phyloP scores from a whole-genome alignment of 2,329 filamentous ascomycete species.

The Monilinia aucupariae region DNA sequence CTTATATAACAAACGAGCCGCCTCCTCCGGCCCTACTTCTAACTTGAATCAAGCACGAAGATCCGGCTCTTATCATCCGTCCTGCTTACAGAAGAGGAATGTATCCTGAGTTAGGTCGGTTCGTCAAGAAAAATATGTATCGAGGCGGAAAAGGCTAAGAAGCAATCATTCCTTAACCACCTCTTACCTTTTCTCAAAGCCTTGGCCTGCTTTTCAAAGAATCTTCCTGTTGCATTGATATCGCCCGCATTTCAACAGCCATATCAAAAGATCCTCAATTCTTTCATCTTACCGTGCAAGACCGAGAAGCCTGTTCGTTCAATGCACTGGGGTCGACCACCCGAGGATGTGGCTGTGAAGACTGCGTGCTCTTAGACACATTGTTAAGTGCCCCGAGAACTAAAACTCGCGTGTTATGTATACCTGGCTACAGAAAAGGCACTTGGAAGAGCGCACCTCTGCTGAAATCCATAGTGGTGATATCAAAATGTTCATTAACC shows the following conservation, averaged over 20 bases:
- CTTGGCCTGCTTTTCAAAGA: too few relatives aligned
- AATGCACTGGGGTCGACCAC: neutral
- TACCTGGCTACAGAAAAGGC: neutral
- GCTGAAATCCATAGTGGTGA: too few relatives aligned
- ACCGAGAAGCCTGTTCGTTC: neutral
- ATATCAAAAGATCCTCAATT: neutral
- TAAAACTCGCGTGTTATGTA: neutral
- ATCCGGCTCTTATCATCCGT: neutral
- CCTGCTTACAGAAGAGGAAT: neutral
- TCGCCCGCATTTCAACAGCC: neutral
- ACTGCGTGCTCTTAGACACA: constrained; percentile 1
- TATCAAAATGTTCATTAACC: too few relatives aligned
- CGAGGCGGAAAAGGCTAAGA: too few relatives aligned
- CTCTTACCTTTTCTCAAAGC: too few relatives aligned
- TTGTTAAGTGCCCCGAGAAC: neutral
- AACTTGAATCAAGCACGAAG: neutral
- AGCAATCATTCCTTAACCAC: too few relatives aligned
- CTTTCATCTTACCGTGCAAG: too few relatives aligned
- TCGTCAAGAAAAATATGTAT: neutral
- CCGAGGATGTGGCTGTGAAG: neutral
- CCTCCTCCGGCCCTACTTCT: too few relatives aligned
- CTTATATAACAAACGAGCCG: too few relatives aligned
- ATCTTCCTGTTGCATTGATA: neutral
- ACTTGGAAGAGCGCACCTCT: neutral
- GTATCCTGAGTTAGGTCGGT: neutral